Evolutionary conservation across 768 basidiomycete genomes (phyloP).

Genomic region (Suillus placidus): DNA sequence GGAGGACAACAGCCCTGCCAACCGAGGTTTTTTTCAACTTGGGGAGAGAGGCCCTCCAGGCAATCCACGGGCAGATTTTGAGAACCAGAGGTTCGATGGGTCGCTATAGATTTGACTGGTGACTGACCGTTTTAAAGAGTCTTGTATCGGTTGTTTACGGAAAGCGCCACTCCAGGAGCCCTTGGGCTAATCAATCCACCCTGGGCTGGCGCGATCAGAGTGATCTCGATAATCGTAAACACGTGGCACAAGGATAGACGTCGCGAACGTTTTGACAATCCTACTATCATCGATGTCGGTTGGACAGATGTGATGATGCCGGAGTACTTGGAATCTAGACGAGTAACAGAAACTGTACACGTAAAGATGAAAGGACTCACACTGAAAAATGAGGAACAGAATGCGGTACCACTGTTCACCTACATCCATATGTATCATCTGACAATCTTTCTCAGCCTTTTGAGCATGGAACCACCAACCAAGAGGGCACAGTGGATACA

Average conservation of each 20-base stretch:
- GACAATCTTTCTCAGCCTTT: slow-evolving; percentile 20
- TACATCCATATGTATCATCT: slow-evolving; percentile 1
- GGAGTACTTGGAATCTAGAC: slow-evolving; percentile 22
- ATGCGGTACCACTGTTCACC: not conserved
- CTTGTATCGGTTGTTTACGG: slow-evolving; percentile 35
- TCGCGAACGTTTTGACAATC: slow-evolving; percentile 32
- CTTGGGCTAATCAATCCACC: slow-evolving; percentile 34
- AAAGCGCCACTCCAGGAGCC: slow-evolving; percentile 27
- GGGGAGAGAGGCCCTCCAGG: slow-evolving; percentile 14
- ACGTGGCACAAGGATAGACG: slow-evolving; percentile 40
- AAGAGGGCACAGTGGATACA: slow-evolving; percentile 3
- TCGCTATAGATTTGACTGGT: not conserved
- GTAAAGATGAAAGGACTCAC: slow-evolving; percentile 17
- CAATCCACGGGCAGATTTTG: slow-evolving; percentile 44
- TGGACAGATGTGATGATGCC: slow-evolving; percentile 43
- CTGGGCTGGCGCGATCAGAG: slow-evolving; percentile 36
- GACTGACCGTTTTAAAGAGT: slow-evolving; percentile 24
- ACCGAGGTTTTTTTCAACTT: slow-evolving; percentile 35
- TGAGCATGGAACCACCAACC: slow-evolving; percentile 9
- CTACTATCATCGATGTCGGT: slow-evolving; percentile 41
- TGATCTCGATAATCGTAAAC: slow-evolving; percentile 42
- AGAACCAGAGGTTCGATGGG: slow-evolving; percentile 46
- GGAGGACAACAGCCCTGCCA: slow-evolving; percentile 47
- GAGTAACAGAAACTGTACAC: slow-evolving; percentile 22
- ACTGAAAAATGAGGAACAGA: slow-evolving; percentile 21